Conservation (phyloP, 1,284 basidiomycete species). For the Pseudomicrostroma phylloplanum region DNA sequence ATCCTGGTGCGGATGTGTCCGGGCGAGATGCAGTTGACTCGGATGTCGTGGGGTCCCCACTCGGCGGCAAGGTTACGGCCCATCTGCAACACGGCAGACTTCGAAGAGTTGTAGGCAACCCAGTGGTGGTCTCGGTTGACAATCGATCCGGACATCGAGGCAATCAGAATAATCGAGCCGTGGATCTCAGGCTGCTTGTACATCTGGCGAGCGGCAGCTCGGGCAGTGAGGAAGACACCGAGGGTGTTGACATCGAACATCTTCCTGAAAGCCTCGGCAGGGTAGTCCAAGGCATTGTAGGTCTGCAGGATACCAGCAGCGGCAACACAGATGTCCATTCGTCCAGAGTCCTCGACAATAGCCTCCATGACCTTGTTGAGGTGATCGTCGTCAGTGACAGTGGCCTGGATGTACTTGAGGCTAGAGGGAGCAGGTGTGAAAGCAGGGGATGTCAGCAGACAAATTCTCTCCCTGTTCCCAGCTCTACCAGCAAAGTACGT, state of each 20-base stretch:
- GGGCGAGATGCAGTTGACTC: constrained; percentile 47
- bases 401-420: constrained; percentile 51
- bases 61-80: constrained; percentile 76
- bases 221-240: constrained; percentile 70
- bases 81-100: constrained; percentile 75
- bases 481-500: too few species aligned
- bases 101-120: constrained; percentile 73
- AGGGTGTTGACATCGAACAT: constrained; percentile 63
- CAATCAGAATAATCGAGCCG: constrained; percentile 75
- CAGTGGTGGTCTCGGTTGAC: constrained; percentile 68
- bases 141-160: constrained; percentile 78
- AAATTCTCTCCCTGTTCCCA: too few species aligned
- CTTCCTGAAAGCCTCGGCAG: constrained; percentile 65
- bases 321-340: constrained; percentile 68
- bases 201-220: constrained; percentile 73
- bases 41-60: constrained; percentile 63
- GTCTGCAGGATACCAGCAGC: constrained; percentile 69
- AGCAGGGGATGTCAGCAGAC: too few species aligned
- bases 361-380: constrained; percentile 48
- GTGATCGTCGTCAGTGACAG: constrained; percentile 59
- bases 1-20: constrained; percentile 58
- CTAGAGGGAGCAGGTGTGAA: constrained; percentile 27
- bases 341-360: constrained; percentile 51
- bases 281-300: constrained; percentile 64
- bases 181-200: constrained; percentile 60